phyloP scores from a whole-genome alignment of 495 filamentous ascomycete species.

The Aspergillus sparsus region DNA sequence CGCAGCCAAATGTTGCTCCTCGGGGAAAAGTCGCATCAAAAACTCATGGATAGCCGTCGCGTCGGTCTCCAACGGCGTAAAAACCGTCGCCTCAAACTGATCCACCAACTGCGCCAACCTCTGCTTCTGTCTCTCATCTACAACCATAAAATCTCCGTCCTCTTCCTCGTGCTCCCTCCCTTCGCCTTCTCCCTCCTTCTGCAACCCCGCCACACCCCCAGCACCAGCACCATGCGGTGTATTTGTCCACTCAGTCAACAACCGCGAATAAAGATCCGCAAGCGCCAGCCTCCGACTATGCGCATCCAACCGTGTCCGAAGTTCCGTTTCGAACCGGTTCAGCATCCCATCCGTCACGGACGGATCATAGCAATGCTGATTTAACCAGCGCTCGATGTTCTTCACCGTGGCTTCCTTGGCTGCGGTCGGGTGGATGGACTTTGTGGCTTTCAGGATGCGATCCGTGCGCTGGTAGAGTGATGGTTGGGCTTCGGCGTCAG shows the following conservation, averaged over 20 bases:
- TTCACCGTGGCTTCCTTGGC: slow-evolving; percentile 12
- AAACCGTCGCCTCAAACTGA: slow-evolving; percentile 55
- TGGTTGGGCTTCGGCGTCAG: slow-evolving; percentile 6
- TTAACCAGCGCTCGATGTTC: slow-evolving; percentile 42
- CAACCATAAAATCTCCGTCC: slow-evolving; percentile 23
- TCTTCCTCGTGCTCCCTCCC: slow-evolving; percentile 5
- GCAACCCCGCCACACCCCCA: not conserved
- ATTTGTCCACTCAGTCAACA: slow-evolving; percentile 59
- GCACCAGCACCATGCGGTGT: not conserved
- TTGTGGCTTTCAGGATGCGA: slow-evolving; percentile 19
- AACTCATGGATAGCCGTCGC: slow-evolving; percentile 45
- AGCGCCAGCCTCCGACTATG: slow-evolving; percentile 55
- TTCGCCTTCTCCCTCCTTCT: not conserved
- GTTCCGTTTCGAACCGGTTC: slow-evolving; percentile 43
- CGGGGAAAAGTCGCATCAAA: slow-evolving; percentile 46
- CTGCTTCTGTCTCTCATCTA: slow-evolving; percentile 34
- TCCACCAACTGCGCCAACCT: slow-evolving; percentile 30
- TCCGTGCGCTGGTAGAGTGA: slow-evolving; percentile 13
- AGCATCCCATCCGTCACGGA: slow-evolving; percentile 38
- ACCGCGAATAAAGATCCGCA: slow-evolving; percentile 56
- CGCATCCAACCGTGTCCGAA: slow-evolving; percentile 43
- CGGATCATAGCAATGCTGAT: slow-evolving; percentile 45
- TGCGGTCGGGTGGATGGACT: slow-evolving; percentile 18
- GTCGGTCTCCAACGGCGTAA: slow-evolving; percentile 47
- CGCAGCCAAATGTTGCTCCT: slow-evolving; percentile 26